Percentiles rank a stretch among this genome's conserved stretches.
These are phyloP conservation scores for Xylaria hypoxylon DNA, from an alignment of 2,329 filamentous ascomycete species.

Conservation along the genomic window DNA sequence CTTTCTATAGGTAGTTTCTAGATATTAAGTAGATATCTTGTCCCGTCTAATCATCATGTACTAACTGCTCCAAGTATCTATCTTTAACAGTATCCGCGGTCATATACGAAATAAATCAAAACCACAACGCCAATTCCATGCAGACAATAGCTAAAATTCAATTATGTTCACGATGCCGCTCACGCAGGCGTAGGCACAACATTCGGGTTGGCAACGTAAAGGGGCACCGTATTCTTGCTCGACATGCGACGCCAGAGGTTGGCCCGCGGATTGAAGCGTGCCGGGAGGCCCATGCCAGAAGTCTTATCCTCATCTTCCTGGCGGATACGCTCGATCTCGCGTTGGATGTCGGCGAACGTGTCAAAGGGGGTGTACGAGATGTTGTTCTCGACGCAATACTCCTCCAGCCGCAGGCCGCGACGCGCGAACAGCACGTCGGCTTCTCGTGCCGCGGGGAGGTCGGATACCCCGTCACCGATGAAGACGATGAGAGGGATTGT, in stretches of 20 bases:
- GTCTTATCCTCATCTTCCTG: constrained; percentile 71
- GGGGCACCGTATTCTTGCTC: constrained; percentile 65
- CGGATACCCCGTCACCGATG: constrained; percentile 76
- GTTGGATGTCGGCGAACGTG: constrained; percentile 74
- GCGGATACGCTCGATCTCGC: constrained; percentile 67
- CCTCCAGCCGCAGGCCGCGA: constrained; percentile 72
- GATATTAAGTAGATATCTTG: constrained; percentile 5
- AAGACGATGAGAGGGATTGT: constrained; percentile 75
- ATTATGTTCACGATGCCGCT: background rate
- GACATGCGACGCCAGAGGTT: constrained; percentile 75
- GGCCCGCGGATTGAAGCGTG: constrained; percentile 73
- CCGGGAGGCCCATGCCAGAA: constrained; percentile 68
- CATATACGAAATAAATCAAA: background rate
- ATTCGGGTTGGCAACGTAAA: constrained; percentile 45
- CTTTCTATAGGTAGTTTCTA: constrained; percentile 11
- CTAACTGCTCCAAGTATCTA: background rate
- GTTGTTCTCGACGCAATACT: constrained; percentile 72
- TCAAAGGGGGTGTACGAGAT: constrained; percentile 73
- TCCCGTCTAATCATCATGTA: constrained; percentile 3
- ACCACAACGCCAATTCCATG: constrained; percentile 27
- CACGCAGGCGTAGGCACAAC: constrained; percentile 19
- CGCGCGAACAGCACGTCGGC: constrained; percentile 76
- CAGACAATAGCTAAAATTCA: background rate
- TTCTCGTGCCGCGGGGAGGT: constrained; percentile 73
- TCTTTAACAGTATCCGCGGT: constrained; percentile 2